Percentiles rank a stretch among this genome's conserved stretches.
These are phyloP conservation scores for Paragyromitra xinjiangensis DNA, from an alignment of 495 filamentous ascomycete genomes.

Conservation along the genomic window DNA sequence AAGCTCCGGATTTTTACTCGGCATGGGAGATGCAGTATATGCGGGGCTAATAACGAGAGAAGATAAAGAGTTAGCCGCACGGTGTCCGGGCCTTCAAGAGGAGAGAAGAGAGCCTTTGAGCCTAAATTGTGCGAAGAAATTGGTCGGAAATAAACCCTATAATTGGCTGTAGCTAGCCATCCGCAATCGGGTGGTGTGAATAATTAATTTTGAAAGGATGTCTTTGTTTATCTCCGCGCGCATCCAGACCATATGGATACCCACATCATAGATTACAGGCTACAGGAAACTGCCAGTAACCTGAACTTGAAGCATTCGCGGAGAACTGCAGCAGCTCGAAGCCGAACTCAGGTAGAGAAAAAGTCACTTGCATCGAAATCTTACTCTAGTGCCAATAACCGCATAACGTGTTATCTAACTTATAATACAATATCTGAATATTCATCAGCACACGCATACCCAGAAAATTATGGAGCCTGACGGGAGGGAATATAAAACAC, in stretches of 20 bases:
- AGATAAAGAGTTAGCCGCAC: too few relatives aligned
- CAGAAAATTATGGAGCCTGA: too few relatives aligned
- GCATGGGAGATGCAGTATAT: background rate
- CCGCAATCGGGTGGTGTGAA: background rate
- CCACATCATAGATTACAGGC: background rate
- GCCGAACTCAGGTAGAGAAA: background rate
- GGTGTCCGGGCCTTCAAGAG: too few relatives aligned
- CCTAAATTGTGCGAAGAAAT: background rate
- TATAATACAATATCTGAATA: background rate
- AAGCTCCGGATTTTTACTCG: background rate
- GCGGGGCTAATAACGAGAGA: too few relatives aligned
- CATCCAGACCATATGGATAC: background rate
- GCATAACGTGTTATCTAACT: background rate
- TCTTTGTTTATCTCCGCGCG: background rate
- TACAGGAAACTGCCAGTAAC: background rate
- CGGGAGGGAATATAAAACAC: too few relatives aligned
- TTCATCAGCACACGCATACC: background rate
- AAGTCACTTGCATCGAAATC: background rate
- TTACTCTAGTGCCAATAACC: background rate
- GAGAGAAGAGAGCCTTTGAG: background rate
- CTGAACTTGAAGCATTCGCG: conserved; percentile 12
- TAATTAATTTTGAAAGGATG: background rate
- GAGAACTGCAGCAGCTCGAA: conserved; percentile 9
- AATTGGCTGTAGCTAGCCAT: background rate
- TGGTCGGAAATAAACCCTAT: background rate